Conservation (phyloP, 495 filamentous ascomycete species). For the Copromyces sp. region DNA sequence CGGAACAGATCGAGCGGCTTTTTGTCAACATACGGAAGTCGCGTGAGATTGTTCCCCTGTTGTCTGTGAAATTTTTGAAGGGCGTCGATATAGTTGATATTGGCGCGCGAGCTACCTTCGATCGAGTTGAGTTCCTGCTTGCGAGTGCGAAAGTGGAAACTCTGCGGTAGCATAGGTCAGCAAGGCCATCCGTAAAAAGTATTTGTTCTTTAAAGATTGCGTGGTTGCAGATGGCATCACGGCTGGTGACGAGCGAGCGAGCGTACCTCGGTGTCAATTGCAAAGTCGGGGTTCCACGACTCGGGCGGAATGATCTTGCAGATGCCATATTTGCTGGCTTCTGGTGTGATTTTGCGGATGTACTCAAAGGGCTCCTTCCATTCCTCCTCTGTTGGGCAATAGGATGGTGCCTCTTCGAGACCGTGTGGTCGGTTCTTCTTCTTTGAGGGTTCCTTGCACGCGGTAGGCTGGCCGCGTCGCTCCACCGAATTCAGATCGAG, state of each 20-base stretch:
- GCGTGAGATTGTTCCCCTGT: slow-evolving; percentile 85
- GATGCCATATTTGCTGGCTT: slow-evolving; percentile 77
- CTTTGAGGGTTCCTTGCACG: slow-evolving; percentile 65
- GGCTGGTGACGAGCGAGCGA: background rate
- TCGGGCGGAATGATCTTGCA: slow-evolving; percentile 93
- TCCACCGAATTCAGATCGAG: slow-evolving; percentile 88
- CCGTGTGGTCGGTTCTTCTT: slow-evolving; percentile 67
- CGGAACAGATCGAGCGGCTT: slow-evolving; percentile 92
- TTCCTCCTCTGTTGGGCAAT: slow-evolving; percentile 81
- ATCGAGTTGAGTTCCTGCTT: slow-evolving; percentile 97
- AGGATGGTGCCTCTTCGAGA: slow-evolving; percentile 85
- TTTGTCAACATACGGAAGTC: slow-evolving; percentile 95
- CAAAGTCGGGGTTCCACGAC: slow-evolving; percentile 87
- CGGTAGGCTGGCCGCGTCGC: slow-evolving; percentile 68
- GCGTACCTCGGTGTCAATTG: slow-evolving; percentile 94
- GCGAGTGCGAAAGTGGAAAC: slow-evolving; percentile 92
- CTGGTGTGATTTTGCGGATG: slow-evolving; percentile 77
- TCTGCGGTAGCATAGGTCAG: slow-evolving; percentile 40
- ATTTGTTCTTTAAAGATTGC: background rate
- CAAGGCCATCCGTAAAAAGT: background rate
- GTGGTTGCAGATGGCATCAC: background rate
- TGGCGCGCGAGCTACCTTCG: slow-evolving; percentile 94
- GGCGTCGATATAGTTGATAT: slow-evolving; percentile 92
- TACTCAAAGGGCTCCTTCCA: slow-evolving; percentile 91
- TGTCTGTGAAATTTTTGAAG: slow-evolving; percentile 95